These are phyloP conservation scores for Bryoerythrophyllum caledonicum DNA, from an alignment of 225 moss, liverwort and hornwort genomes.

Conservation along the genomic window DNA sequence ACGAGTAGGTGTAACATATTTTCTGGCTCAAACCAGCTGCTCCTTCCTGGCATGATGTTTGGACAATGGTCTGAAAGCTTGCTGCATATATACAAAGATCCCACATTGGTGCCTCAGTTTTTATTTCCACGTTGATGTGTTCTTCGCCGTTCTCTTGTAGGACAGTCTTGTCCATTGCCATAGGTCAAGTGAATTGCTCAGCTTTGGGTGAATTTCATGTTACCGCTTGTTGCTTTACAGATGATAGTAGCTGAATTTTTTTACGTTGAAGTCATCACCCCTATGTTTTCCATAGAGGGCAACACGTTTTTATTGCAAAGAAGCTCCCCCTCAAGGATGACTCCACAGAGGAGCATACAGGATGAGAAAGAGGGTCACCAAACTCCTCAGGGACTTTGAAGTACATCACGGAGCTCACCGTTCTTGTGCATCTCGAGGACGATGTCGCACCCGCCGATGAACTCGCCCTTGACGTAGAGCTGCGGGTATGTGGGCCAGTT, in stretches of 20 bases:
- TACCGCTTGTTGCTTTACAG: too few relatives aligned
- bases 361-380: slow-evolving; percentile 12
- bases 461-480: slow-evolving; percentile 58
- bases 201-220: too few relatives aligned
- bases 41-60: slow-evolving; percentile 26
- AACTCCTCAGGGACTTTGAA: slow-evolving; percentile 13
- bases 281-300: not conserved
- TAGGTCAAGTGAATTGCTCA: too few relatives aligned
- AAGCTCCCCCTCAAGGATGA: too few relatives aligned
- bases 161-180: too few relatives aligned
- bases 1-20: slow-evolving; percentile 41
- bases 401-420: slow-evolving; percentile 54
- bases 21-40: slow-evolving; percentile 20
- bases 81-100: slow-evolving; percentile 18
- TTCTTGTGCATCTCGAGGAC: slow-evolving; percentile 60
- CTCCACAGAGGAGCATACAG: too few relatives aligned
- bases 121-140: not conserved
- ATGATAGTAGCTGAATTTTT: too few relatives aligned
- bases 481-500: slow-evolving; percentile 68
- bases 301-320: not conserved
- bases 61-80: slow-evolving; percentile 35
- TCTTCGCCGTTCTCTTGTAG: not conserved
- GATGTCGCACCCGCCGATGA: slow-evolving; percentile 63
- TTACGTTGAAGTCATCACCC: too few relatives aligned
- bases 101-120: slow-evolving; percentile 31